Evolutionary conservation across 192 early-diverging fungal genomes (phyloP).

Genomic region (Entophlyctis luteolus): DNA sequence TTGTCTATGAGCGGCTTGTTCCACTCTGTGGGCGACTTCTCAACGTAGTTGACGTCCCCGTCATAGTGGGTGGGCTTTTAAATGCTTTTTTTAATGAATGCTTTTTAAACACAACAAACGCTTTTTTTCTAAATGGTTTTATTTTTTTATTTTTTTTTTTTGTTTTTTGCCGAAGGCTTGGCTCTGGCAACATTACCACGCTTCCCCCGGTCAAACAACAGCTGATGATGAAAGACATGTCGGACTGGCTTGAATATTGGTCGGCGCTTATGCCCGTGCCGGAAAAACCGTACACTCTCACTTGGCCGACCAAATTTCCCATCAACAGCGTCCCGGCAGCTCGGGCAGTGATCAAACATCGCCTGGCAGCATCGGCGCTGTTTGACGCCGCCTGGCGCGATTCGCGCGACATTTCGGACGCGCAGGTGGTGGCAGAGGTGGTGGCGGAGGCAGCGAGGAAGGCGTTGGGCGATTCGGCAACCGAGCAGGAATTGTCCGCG

Average conservation of each 20-base stretch:
- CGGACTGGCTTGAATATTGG: constrained; percentile 20
- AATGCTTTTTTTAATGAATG: too few relatives aligned
- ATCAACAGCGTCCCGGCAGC: constrained; percentile 7
- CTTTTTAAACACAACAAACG: not conserved
- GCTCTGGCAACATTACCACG: constrained; percentile 6
- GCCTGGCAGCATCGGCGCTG: not conserved
- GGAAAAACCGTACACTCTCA: not conserved
- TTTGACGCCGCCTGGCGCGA: constrained; percentile 1
- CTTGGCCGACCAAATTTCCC: constrained; percentile 13
- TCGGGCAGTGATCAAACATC: constrained; percentile 13
- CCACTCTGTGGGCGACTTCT: constrained; percentile 4
- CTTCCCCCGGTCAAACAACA: constrained; percentile 4
- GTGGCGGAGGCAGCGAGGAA: not conserved
- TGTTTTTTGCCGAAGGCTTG: constrained; percentile 5
- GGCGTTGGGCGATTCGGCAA: not conserved
- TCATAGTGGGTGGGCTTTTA: constrained; percentile 24
- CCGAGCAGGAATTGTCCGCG: not conserved
- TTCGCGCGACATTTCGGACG: not conserved
- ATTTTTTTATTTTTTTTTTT: not conserved
- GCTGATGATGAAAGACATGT: constrained; percentile 5
- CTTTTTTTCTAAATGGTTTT: not conserved
- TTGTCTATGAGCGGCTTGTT: constrained; percentile 1
- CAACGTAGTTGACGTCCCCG: constrained; percentile 3
- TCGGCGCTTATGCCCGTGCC: not conserved
- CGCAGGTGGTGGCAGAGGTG: not conserved